Conservation (phyloP, 768 basidiomycete genomes). For the Tylopilus plumbeoviolaceoides region DNA sequence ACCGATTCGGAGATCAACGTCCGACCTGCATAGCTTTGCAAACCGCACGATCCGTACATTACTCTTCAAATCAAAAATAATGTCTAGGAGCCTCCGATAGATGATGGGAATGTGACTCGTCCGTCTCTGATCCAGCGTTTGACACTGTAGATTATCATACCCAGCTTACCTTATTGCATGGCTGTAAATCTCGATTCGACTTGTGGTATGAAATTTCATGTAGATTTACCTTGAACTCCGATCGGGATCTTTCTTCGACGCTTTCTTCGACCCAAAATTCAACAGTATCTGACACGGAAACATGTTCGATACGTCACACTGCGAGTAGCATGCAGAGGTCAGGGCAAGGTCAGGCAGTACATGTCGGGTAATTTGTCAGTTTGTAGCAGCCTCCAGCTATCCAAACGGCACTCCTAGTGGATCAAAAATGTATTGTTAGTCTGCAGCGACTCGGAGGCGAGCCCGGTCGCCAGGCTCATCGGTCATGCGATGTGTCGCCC, state of each 20-base stretch:
- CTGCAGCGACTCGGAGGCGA: no score
- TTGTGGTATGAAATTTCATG: neutral
- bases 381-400: no score
- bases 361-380: neutral
- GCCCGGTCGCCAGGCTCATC: no score
- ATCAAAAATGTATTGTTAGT: no score
- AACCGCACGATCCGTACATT: neutral
- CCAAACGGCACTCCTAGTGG: no score
- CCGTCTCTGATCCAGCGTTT: neutral
- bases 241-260: neutral
- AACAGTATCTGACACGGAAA: neutral
- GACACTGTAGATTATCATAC: neutral
- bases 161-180: neutral
- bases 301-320: no score
- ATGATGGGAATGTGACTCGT: neutral
- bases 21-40: conserved; percentile 12
- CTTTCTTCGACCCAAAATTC: neutral
- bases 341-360: no score
- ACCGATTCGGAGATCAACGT: conserved; percentile 16
- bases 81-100: neutral
- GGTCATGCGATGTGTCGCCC: no score
- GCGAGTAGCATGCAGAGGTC: no score
- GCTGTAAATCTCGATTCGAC: neutral
- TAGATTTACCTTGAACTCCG: neutral
- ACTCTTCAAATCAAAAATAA: neutral